phyloP scores from a whole-genome alignment of 768 basidiomycete species.

The Suillus paluster region DNA sequence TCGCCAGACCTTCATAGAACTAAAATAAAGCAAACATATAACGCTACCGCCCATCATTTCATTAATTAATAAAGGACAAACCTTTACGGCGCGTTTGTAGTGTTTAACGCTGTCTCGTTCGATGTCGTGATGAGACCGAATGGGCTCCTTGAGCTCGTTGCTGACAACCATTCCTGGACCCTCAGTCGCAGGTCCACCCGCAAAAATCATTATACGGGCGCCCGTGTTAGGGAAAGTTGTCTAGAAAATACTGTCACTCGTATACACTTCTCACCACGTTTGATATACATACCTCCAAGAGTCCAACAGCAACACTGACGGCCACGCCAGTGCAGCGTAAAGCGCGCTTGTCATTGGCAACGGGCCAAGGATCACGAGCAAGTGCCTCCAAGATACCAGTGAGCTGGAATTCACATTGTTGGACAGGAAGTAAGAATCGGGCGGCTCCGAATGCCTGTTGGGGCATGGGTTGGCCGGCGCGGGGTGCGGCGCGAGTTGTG shows the following conservation, averaged over 20 bases:
- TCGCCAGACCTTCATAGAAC: constrained; percentile 96
- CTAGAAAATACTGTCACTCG: constrained; percentile 30
- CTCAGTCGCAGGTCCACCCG: constrained; percentile 94
- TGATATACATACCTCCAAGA: constrained; percentile 69
- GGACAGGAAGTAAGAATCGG: constrained; percentile 89
- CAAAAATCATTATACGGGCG: constrained; percentile 93
- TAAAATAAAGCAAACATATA: constrained; percentile 36
- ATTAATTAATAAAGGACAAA: constrained; percentile 38
- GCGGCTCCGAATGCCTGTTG: constrained; percentile 83
- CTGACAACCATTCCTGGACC: constrained; percentile 97
- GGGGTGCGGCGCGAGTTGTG: constrained; percentile 83
- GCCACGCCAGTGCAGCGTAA: constrained; percentile 96
- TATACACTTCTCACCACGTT: not conserved
- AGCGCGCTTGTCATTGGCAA: constrained; percentile 91
- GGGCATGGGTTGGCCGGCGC: constrained; percentile 82
- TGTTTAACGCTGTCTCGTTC: constrained; percentile 97
- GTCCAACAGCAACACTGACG: constrained; percentile 87
- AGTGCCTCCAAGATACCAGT: constrained; percentile 91
- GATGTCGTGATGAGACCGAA: constrained; percentile 98
- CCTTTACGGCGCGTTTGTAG: constrained; percentile 96
- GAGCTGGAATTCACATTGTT: constrained; percentile 94
- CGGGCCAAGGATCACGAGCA: constrained; percentile 94
- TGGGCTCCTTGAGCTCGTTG: constrained; percentile 95
- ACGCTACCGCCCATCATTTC: not conserved
- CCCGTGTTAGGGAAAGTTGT: constrained; percentile 96